Base-by-base conservation (phyloP, 2,329 filamentous ascomycete species). In the Ramichloridium luteum region DNA sequence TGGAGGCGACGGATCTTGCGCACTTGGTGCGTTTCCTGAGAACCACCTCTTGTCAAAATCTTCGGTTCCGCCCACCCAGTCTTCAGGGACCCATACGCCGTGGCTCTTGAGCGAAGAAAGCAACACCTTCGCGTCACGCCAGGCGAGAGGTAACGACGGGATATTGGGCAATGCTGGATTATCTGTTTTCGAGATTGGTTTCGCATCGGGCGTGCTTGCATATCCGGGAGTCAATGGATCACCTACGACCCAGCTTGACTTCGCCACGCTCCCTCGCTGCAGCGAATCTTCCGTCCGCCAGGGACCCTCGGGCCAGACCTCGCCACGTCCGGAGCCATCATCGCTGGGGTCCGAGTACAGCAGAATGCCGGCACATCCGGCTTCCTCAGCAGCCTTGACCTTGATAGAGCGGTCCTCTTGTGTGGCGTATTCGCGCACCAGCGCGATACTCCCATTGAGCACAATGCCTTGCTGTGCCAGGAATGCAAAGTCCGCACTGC, bases 171-270 rank as follows among this genome's bases (percentile, higher is more conserved):
- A 64, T 0, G 76, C 86, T 2, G 71, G 61, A 27, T 79, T 80
- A 30, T 88, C 71, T 13, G 79, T 72, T 13, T 75, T 70, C 30
- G 72, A 66, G 47, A 90, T 65, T 30, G 83, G 72, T 26, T 76
- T 70, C 25, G 71, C 60, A 5, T 72, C 70, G 44, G 72, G 66
- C 27, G 69, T 75, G 55, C 79, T 85, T 36, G 82, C 77, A 67
- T 76, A 86, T 4, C 86, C 86, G 3, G 90, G 90, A 0, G 84
- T 93, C 27, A 96, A 67, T n/a, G 86, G 79, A 56, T 98, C 90
- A 22, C 90, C 90, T 1, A 92, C 60, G 11, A 93, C 72, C 74
- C 77, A 85, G 49, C 75, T 86, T 61, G 73, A 80, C 46, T 93
- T 59, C 39, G 78, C 79, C 15, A 94, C 90, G 4, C 74, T 71